These are phyloP conservation scores for Fusarium paranaense DNA, from an alignment of 2,329 filamentous ascomycete genomes.

Conservation along the genomic window DNA sequence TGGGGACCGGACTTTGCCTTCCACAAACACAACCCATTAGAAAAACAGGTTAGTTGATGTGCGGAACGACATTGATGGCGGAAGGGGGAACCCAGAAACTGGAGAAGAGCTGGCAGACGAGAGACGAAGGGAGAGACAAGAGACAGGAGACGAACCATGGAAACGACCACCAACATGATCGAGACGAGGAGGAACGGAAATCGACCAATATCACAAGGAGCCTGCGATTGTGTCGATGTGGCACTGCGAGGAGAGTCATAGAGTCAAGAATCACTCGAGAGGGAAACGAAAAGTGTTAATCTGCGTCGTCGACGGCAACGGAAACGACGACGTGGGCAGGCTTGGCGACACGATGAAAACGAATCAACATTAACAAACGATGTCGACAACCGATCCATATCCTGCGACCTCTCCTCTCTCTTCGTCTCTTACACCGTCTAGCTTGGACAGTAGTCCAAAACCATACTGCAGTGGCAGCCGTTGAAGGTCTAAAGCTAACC, in stretches of 20 bases:
- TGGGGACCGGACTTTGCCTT: slow-evolving; percentile 37
- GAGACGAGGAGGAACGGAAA: background rate
- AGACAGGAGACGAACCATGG: background rate
- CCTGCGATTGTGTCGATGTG: background rate
- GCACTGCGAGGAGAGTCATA: background rate
- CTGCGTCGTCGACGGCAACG: background rate
- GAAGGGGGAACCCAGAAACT: background rate
- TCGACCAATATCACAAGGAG: background rate
- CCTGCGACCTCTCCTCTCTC: background rate
- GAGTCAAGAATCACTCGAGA: background rate
- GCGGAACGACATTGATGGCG: background rate
- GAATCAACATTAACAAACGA: background rate
- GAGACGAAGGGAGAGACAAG: slow-evolving; percentile 12
- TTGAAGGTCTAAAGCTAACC: slow-evolving; percentile 31
- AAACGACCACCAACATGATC: background rate
- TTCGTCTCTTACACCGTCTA: background rate
- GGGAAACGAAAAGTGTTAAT: background rate
- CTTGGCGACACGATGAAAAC: background rate
- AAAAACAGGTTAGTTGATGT: slow-evolving; percentile 41
- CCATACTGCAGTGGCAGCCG: background rate
- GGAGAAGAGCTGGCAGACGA: background rate
- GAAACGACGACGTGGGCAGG: background rate
- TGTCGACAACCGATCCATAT: background rate
- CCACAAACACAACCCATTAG: slow-evolving; percentile 18
- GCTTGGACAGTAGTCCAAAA: background rate